Conservation (phyloP, 1,284 basidiomycete species). For the Cryptococcus sp. region DNA sequence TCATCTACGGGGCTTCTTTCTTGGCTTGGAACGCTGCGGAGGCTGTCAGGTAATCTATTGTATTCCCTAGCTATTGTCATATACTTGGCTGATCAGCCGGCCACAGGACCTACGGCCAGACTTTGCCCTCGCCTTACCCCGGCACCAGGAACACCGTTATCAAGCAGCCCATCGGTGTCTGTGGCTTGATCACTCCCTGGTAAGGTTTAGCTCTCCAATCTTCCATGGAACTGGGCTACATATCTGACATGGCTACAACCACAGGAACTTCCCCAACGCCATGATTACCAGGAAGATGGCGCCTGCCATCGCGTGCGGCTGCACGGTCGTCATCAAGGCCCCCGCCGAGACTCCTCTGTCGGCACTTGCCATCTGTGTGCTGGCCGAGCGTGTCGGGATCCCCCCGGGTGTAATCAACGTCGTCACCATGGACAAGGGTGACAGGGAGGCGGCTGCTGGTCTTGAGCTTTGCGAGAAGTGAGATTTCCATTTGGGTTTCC, state of each 20-base stretch:
- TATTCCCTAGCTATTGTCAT: constrained; percentile 18
- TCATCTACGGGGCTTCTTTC: constrained; percentile 71
- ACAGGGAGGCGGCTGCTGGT: constrained; percentile 24
- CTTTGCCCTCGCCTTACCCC: constrained; percentile 70
- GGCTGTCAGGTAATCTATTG: constrained; percentile 19
- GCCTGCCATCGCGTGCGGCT: constrained; percentile 78
- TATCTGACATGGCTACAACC: background rate
- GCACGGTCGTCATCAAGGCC: constrained; percentile 91
- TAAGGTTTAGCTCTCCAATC: background rate
- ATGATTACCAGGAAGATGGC: constrained; percentile 62
- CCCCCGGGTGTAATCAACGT: constrained; percentile 95
- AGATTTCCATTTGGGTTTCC: background rate
- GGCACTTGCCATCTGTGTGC: constrained; percentile 67
- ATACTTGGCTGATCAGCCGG: background rate
- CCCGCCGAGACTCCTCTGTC: constrained; percentile 93
- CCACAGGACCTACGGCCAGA: constrained; percentile 57
- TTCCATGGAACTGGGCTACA: background rate
- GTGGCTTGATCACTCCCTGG: constrained; percentile 46
- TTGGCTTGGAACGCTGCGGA: constrained; percentile 62
- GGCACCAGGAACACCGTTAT: constrained; percentile 80
- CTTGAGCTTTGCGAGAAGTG: constrained; percentile 30
- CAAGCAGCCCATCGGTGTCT: constrained; percentile 81
- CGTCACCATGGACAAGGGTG: constrained; percentile 57
- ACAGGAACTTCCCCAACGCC: constrained; percentile 78
- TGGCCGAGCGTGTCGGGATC: constrained; percentile 82